These are phyloP conservation scores for Alternaria sp. DNA, from an alignment of 2,329 filamentous ascomycete genomes.

Conservation along the genomic window DNA sequence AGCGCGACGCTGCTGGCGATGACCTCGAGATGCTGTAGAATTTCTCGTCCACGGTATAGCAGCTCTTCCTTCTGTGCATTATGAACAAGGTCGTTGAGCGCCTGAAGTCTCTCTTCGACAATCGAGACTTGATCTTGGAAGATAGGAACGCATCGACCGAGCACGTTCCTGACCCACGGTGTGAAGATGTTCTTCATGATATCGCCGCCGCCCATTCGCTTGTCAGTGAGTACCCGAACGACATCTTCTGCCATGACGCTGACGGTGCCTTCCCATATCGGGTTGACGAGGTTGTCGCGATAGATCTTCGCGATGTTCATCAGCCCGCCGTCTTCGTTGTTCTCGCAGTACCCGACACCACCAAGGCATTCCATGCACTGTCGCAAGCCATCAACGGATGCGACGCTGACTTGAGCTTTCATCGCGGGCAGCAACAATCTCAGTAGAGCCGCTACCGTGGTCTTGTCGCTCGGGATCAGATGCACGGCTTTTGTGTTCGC, in stretches of 20 bases:
- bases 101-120: slow-evolving; percentile 17
- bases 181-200: slow-evolving; percentile 26
- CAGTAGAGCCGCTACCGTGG: slow-evolving; percentile 17
- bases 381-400: slow-evolving; percentile 56
- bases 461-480: slow-evolving; percentile 30
- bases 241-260: slow-evolving; percentile 68
- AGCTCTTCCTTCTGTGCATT: slow-evolving; percentile 27
- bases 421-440: slow-evolving; percentile 35
- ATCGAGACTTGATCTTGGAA: slow-evolving; percentile 16
- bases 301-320: slow-evolving; percentile 71
- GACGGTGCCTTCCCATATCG: slow-evolving; percentile 77
- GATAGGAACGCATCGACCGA: slow-evolving; percentile 5
- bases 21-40: slow-evolving; percentile 41
- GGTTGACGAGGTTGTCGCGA: slow-evolving; percentile 67
- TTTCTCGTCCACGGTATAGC: slow-evolving; percentile 31
- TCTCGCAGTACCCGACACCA: slow-evolving; percentile 70
- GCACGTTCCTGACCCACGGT: slow-evolving; percentile 22
- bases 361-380: slow-evolving; percentile 69
- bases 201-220: slow-evolving; percentile 35
- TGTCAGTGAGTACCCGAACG: slow-evolving; percentile 51
- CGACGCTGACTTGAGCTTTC: slow-evolving; percentile 34
- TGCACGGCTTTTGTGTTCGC: slow-evolving; percentile 23
- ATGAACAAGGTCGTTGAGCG: slow-evolving; percentile 7
- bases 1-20: slow-evolving; percentile 47
- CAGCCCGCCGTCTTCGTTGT: slow-evolving; percentile 60